Evolutionary conservation across 192 early-diverging fungal species (phyloP).

Genomic region (Gaertneriomyces semiglobifer): DNA sequence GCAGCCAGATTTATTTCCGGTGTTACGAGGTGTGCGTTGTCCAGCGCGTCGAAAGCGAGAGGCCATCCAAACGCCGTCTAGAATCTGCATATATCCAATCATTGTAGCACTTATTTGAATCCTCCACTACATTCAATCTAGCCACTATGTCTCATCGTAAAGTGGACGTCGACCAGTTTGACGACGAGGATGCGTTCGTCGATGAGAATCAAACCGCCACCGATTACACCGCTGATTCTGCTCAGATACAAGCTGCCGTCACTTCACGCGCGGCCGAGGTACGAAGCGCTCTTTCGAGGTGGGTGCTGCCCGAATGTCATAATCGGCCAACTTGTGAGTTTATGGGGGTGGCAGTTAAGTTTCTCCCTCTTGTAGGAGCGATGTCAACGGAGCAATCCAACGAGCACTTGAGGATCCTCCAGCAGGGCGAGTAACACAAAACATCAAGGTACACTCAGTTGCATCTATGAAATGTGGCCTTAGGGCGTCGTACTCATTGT

Average conservation of each 20-base stretch:
- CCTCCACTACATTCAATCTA: background rate
- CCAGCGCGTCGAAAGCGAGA: too few relatives aligned
- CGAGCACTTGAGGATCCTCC: conserved; percentile 41
- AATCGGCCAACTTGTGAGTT: background rate
- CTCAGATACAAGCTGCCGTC: conserved; percentile 49
- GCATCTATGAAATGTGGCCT: background rate
- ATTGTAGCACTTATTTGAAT: background rate
- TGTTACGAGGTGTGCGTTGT: too few relatives aligned
- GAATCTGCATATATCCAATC: too few relatives aligned
- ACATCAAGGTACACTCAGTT: conserved; percentile 24
- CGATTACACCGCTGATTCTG: conserved; percentile 22
- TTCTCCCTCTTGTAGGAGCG: conserved; percentile 18
- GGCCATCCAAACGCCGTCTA: too few relatives aligned
- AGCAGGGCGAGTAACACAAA: conserved; percentile 29
- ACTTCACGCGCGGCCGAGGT: conserved; percentile 59
- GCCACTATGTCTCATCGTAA: conserved; percentile 64
- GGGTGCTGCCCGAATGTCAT: background rate
- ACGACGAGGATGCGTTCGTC: conserved; percentile 55
- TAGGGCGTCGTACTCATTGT: background rate
- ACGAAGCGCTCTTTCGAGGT: conserved; percentile 68
- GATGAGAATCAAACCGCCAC: conserved; percentile 43
- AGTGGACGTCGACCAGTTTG: conserved; percentile 64
- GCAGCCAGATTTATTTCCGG: too few relatives aligned
- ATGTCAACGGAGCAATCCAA: conserved; percentile 30
- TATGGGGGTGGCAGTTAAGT: background rate